Conservation (phyloP, 2,329 filamentous ascomycete genomes). For the Phialocephala subalpina region DNA sequence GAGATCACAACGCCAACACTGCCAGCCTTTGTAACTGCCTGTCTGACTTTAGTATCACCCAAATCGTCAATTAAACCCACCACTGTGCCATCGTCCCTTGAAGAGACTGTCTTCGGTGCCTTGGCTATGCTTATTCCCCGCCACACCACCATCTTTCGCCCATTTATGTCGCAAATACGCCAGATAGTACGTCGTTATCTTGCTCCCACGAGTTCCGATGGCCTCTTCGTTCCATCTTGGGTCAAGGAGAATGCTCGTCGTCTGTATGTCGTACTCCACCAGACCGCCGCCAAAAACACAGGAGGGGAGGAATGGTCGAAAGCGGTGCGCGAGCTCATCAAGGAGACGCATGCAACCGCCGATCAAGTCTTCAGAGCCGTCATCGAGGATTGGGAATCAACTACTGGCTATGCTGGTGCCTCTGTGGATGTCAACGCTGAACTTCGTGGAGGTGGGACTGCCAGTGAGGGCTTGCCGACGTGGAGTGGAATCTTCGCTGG, state of each 20-base stretch:
- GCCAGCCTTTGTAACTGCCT: constrained; percentile 75
- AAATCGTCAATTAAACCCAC: constrained; percentile 47
- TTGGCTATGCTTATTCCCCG: constrained; percentile 77
- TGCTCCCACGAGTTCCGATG: constrained; percentile 67
- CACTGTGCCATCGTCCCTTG: constrained; percentile 56
- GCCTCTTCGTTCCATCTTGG: constrained; percentile 55
- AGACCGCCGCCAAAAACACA: constrained; percentile 82
- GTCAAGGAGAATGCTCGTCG: constrained; percentile 67
- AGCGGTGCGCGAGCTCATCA: constrained; percentile 67
- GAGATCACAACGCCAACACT: constrained; percentile 89
- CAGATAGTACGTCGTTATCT: constrained; percentile 66
- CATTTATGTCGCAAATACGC: constrained; percentile 74
- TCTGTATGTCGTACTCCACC: constrained; percentile 75
- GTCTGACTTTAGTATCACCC: constrained; percentile 69
- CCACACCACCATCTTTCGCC: constrained; percentile 84
- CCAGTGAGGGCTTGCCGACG: constrained; percentile 61
- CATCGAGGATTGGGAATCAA: constrained; percentile 82
- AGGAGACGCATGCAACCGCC: constrained; percentile 72
- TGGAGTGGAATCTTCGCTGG: constrained; percentile 84
- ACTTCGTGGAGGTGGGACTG: constrained; percentile 55
- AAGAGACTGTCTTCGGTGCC: constrained; percentile 75
- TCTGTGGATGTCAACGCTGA: constrained; percentile 55
- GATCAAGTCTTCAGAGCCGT: constrained; percentile 82
- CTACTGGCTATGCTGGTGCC: constrained; percentile 56
- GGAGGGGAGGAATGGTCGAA: constrained; percentile 81